phyloP scores from a whole-genome alignment of 1,284 basidiomycete species.

The Rhodotorula sp. region DNA sequence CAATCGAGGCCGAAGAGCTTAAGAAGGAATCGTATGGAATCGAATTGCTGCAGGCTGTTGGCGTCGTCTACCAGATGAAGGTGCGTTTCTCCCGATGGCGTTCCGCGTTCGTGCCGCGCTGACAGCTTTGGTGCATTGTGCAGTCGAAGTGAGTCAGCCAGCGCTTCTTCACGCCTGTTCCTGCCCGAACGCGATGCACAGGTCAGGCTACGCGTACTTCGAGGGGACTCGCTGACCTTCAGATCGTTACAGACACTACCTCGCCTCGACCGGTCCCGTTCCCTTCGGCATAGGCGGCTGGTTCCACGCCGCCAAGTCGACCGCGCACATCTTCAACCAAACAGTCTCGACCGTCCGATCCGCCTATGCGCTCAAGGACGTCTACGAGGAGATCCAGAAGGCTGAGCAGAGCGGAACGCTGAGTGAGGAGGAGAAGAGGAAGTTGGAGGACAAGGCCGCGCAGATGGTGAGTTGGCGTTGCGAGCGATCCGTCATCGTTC shows the following conservation, averaged over 20 bases:
- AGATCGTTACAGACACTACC: constrained; percentile 56
- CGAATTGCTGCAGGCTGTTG: constrained; percentile 86
- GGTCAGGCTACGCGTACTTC: not conserved
- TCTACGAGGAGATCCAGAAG: constrained; percentile 92
- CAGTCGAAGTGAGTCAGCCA: constrained; percentile 5
- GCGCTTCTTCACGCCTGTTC: no score
- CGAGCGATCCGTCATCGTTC: no score
- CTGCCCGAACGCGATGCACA: not conserved
- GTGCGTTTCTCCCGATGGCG: constrained; percentile 56
- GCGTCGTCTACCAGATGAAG: constrained; percentile 82
- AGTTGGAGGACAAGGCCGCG: constrained; percentile 92
- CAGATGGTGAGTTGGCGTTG: constrained; percentile 68
- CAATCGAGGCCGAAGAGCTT: constrained; percentile 60
- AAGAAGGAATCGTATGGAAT: constrained; percentile 89
- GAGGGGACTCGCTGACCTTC: not conserved
- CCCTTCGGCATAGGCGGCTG: constrained; percentile 78
- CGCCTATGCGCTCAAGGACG: constrained; percentile 87
- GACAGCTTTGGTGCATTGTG: fast-evolving
- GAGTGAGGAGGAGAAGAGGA: constrained; percentile 77
- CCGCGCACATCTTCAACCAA: constrained; percentile 67
- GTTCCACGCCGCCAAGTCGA: constrained; percentile 90
- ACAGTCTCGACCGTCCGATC: constrained; percentile 79
- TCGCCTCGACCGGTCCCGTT: constrained; percentile 73
- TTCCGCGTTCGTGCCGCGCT: not conserved
- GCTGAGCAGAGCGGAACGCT: constrained; percentile 81